Percentiles rank a stretch among this genome's conserved stretches.
Evolutionary conservation across 257 asterid species (phyloP).

Genomic region (Nicotiana undulata): DNA sequence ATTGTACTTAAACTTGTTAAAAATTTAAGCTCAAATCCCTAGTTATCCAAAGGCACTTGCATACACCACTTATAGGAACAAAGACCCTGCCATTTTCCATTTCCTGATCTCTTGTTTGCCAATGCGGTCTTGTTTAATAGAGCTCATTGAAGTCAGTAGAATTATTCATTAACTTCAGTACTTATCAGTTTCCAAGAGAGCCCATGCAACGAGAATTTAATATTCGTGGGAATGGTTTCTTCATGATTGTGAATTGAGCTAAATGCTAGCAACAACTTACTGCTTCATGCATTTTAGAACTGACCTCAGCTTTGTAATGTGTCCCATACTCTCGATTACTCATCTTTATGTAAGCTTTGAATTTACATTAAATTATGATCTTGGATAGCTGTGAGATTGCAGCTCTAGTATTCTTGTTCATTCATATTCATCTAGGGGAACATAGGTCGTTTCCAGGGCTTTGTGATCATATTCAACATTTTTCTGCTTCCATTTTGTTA

Average conservation of each 20-base stretch:
- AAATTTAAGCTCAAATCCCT: not conserved
- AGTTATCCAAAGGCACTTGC: not conserved
- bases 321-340: not conserved
- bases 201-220: not conserved
- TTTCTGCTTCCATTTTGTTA: conserved; percentile 9
- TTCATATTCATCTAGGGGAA: not conserved
- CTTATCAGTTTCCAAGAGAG: not conserved
- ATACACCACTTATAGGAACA: not conserved
- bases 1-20: not conserved
- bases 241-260: not conserved
- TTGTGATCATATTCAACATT: not conserved
- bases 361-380: not conserved
- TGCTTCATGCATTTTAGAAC: not conserved
- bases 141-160: not conserved
- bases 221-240: not conserved
- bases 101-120: not conserved
- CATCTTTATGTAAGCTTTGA: not conserved
- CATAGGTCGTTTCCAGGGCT: not conserved
- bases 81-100: not conserved
- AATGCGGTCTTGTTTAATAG: not conserved
- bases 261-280: not conserved
- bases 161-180: not conserved
- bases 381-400: not conserved
- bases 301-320: not conserved
- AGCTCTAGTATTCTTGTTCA: not conserved